Evolutionary conservation across 2,329 filamentous ascomycete species (phyloP), one percentile per base, ranked within the genome.

Genomic region (Aspergillus viridinutans): DNA sequence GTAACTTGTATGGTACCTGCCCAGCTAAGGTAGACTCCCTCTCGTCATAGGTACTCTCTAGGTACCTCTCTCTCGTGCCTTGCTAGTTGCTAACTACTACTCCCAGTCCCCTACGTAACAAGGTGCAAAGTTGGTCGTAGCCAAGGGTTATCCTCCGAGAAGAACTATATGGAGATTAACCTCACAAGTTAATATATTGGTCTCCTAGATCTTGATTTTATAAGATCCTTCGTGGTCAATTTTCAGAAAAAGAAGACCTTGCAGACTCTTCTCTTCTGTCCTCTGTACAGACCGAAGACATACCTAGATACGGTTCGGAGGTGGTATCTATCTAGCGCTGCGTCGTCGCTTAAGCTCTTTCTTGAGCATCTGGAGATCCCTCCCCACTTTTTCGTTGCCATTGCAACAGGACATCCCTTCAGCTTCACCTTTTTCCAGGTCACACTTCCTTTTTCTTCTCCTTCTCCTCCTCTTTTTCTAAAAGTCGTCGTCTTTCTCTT

Each of bases 401-500:
- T 74, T 73, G 72, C 71, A 74, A 73, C 71, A 73, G 67, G 63
- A 63, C 70, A 72, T 72, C 70, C 70, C 67, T 70, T 72, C 69
- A 72, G 69, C 70, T 73, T 73, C 72, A 70, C 65, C 68, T 66
- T 68, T 67, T 72, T 68, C 68, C 65, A 64, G 62, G 60, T 59
- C 61, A 38, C 32, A 38, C 32, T 62, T 64, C 66, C 58, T 60
- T 56, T 54, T 61, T 58, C 59, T 57, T 66, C 65, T 61, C 62
- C 63, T 63, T 64, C 63, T 63, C 55, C 45, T 57, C 54, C 50
- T 54, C 50, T 58, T 59, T 61, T 56, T 55, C 48, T 55, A 49
- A 35, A 47, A 52, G 53, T 50, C 52, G 45, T 40, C 40, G 58
- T 54, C 54, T 60, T 50, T 57, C 20, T 5, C 23, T 49, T 57